A percentile compares a stretch with the other conserved stretches of the same genome.
Conservation (phyloP, 2,329 filamentous ascomycete genomes). For the Penicillium janthinellum region DNA sequence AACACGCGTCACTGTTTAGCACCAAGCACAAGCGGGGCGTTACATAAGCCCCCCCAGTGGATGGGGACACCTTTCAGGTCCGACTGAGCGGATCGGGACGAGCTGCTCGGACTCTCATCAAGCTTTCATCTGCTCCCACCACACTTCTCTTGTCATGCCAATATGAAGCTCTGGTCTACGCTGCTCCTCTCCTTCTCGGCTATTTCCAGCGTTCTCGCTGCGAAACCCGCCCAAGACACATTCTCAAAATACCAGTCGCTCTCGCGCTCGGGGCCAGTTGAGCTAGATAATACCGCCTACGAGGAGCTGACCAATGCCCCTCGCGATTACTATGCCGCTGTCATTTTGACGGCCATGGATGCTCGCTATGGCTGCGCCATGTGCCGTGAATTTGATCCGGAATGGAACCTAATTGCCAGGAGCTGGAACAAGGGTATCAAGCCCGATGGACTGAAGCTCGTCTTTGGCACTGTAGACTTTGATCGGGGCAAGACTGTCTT, state of each 20-base stretch:
- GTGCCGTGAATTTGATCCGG: slow-evolving; percentile 88
- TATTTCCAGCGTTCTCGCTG: slow-evolving; percentile 31
- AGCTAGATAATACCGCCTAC: slow-evolving; percentile 77
- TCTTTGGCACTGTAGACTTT: slow-evolving; percentile 90
- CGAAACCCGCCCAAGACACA: slow-evolving; percentile 64
- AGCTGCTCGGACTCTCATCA: not conserved
- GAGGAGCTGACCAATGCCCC: slow-evolving; percentile 72
- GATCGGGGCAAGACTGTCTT: slow-evolving; percentile 80
- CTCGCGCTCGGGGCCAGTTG: slow-evolving; percentile 68
- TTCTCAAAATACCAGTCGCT: slow-evolving; percentile 73
- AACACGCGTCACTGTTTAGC: slow-evolving; percentile 3
- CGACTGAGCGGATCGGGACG: not conserved
- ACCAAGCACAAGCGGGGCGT: slow-evolving; percentile 6
- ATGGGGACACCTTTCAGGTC: slow-evolving; percentile 22
- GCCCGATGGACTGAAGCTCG: slow-evolving; percentile 52
- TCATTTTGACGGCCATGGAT: slow-evolving; percentile 87
- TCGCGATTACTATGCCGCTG: slow-evolving; percentile 78
- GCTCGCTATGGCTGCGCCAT: slow-evolving; percentile 79
- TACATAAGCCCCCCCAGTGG: slow-evolving; percentile 18
- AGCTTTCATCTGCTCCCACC: slow-evolving; percentile 3
- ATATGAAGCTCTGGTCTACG: slow-evolving; percentile 37
- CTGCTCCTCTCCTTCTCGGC: slow-evolving; percentile 45
- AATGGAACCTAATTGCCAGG: slow-evolving; percentile 84
- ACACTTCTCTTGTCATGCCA: slow-evolving; percentile 19
- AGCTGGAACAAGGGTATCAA: slow-evolving; percentile 89